A percentile compares a stretch with the other conserved stretches of the same genome.
These are phyloP conservation scores for Entomortierella lignicola DNA, from an alignment of 192 early-diverging fungal genomes.

Conservation along the genomic window DNA sequence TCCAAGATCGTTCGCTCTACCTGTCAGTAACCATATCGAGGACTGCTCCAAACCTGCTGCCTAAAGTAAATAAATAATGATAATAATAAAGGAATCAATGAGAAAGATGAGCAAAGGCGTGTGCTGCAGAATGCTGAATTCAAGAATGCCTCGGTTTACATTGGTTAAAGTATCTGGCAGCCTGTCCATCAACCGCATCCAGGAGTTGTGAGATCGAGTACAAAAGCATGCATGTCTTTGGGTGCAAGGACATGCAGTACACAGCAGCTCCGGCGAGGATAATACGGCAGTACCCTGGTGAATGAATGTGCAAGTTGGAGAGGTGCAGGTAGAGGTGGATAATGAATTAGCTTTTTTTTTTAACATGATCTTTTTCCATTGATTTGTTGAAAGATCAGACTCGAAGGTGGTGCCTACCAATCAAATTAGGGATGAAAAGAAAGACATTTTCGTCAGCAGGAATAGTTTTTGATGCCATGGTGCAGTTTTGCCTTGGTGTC, in stretches of 20 bases:
- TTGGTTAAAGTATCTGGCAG: constrained; percentile 92
- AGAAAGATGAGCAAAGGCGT: too few relatives aligned
- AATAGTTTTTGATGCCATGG: constrained; percentile 23
- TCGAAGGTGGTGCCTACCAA: constrained; percentile 61
- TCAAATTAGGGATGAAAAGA: constrained; percentile 84
- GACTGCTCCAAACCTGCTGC: constrained; percentile 94
- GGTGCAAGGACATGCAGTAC: constrained; percentile 81
- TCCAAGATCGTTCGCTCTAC: constrained; percentile 44
- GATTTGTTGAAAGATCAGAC: neutral
- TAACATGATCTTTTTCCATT: neutral
- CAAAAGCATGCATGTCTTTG: constrained; percentile 76
- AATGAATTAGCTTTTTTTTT: constrained; percentile 1
- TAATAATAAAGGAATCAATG: too few relatives aligned
- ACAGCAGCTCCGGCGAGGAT: constrained; percentile 77
- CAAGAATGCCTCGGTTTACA: constrained; percentile 65
- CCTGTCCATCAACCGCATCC: constrained; percentile 95
- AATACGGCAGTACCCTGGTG: constrained; percentile 88
- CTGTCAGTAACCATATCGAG: constrained; percentile 99
- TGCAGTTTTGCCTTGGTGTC: constrained; percentile 23
- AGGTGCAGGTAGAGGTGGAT: neutral
- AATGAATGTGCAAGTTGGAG: neutral
- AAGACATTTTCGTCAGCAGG: constrained; percentile 68
- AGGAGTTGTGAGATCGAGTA: constrained; percentile 92
- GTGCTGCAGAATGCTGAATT: too few relatives aligned
- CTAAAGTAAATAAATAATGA: constrained; percentile 60